Percentiles rank a stretch among this genome's conserved stretches.
Evolutionary conservation across 345 rosid species (phyloP).

Genomic region (Salix dunnii): DNA sequence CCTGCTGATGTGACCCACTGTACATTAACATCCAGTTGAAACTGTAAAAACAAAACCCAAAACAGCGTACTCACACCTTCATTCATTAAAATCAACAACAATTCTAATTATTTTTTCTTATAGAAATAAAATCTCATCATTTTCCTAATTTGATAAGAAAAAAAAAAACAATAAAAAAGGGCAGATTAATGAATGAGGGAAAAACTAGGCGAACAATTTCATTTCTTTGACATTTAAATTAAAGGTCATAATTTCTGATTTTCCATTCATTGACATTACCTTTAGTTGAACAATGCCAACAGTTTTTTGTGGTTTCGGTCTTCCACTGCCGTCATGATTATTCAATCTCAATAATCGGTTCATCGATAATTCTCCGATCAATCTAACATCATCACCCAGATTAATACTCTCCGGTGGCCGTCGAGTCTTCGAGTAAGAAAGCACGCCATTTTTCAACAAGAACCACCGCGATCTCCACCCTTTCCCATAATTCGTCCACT

Average conservation of each 20-base stretch:
- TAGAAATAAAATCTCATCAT: too few species aligned
- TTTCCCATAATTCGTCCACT: conserved; percentile 98
- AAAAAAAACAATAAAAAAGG: too few species aligned
- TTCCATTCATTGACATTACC: too few species aligned
- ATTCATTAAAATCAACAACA: background rate
- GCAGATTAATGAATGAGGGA: background rate
- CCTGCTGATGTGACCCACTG: conserved; percentile 99
- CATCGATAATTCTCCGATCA: conserved; percentile 72
- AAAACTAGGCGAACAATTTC: too few species aligned
- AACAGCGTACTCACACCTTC: background rate
- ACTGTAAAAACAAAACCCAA: conserved; percentile 36
- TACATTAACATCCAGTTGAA: conserved; percentile 69
- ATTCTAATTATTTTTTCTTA: too few species aligned
- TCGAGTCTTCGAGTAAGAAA: conserved; percentile 80
- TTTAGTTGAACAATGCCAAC: too few species aligned
- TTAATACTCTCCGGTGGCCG: conserved; percentile 59
- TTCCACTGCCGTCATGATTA: conserved; percentile 37
- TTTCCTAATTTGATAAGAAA: too few species aligned
- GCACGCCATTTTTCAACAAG: conserved; percentile 65
- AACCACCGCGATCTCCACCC: conserved; percentile 99
- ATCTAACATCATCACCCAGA: conserved; percentile 52
- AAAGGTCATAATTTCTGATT: too few species aligned
- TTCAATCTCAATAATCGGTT: conserved; percentile 54
- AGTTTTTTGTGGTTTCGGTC: conserved; percentile 34
- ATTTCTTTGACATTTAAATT: too few species aligned